A percentile compares a stretch with the other conserved stretches of the same genome.
These are phyloP conservation scores for Daedaleopsis sinensis DNA, from an alignment of 768 basidiomycete genomes.

Conservation along the genomic window DNA sequence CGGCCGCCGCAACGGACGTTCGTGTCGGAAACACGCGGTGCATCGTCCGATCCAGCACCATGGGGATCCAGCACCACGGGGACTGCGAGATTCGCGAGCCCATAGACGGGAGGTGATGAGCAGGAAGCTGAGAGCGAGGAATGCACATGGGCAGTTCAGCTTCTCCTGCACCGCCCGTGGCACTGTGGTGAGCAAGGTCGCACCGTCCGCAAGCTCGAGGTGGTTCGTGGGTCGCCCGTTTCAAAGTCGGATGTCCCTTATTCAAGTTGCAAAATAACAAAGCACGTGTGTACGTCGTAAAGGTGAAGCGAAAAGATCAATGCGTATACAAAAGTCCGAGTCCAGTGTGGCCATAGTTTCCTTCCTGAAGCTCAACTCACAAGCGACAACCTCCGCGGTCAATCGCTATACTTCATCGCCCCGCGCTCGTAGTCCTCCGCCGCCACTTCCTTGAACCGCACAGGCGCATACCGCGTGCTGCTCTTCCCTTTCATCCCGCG, in stretches of 20 bases:
- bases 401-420: background rate
- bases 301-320: too few relatives aligned
- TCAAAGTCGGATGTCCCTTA: too few relatives aligned
- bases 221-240: too few relatives aligned
- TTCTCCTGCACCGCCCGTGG: too few relatives aligned
- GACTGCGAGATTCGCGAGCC: background rate
- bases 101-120: background rate
- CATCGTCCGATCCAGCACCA: background rate
- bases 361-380: background rate
- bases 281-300: too few relatives aligned
- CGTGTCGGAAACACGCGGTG: background rate
- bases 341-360: background rate
- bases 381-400: background rate
- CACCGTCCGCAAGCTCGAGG: too few relatives aligned
- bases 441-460: background rate
- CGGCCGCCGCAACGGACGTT: background rate
- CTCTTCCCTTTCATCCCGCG: conserved; percentile 1
- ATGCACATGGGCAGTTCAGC: too few relatives aligned
- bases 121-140: too few relatives aligned
- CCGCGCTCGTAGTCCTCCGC: conserved; percentile 1
- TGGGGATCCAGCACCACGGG: too few relatives aligned
- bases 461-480: conserved; percentile 3
- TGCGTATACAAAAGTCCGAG: background rate
- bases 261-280: background rate
- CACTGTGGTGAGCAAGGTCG: too few relatives aligned